These are phyloP conservation scores for Knufia petricola DNA, from an alignment of 2,329 filamentous ascomycete genomes.

Conservation along the genomic window DNA sequence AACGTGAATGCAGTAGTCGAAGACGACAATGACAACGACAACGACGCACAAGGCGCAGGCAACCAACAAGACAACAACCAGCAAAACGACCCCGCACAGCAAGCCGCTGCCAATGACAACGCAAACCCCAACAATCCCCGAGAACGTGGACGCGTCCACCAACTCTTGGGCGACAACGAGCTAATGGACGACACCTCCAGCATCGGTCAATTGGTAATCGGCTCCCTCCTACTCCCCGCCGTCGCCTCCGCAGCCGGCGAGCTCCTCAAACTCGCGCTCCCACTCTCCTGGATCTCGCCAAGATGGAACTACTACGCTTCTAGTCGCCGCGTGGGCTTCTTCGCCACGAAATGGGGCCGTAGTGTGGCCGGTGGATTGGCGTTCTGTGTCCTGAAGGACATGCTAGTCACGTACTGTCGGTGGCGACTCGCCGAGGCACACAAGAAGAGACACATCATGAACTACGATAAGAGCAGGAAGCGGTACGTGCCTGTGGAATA, in stretches of 20 bases:
- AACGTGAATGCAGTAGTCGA: slow-evolving; percentile 41
- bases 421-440: slow-evolving; percentile 41
- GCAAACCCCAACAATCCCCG: slow-evolving; percentile 22
- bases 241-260: slow-evolving; percentile 73
- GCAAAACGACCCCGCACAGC: slow-evolving; percentile 15
- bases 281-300: slow-evolving; percentile 54
- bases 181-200: slow-evolving; percentile 45
- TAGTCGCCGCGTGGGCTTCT: slow-evolving; percentile 50
- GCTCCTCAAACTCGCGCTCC: slow-evolving; percentile 58
- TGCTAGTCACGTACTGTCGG: slow-evolving; percentile 49
- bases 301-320: slow-evolving; percentile 28
- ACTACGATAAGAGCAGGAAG: slow-evolving; percentile 37
- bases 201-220: slow-evolving; percentile 52
- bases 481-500: slow-evolving; percentile 17
- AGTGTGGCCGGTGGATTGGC: slow-evolving; percentile 81
- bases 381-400: slow-evolving; percentile 74
- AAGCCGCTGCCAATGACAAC: slow-evolving; percentile 18
- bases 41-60: slow-evolving; percentile 25
- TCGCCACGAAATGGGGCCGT: slow-evolving; percentile 80
- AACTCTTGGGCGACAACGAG: slow-evolving; percentile 31
- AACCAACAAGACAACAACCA: not conserved
- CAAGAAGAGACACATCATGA: slow-evolving; percentile 36
- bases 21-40: slow-evolving; percentile 31
- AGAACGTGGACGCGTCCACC: slow-evolving; percentile 24
- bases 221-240: slow-evolving; percentile 68